Conservation (phyloP, 78 protist genomes). For the Dictyostelium brefeldianum region DNA sequence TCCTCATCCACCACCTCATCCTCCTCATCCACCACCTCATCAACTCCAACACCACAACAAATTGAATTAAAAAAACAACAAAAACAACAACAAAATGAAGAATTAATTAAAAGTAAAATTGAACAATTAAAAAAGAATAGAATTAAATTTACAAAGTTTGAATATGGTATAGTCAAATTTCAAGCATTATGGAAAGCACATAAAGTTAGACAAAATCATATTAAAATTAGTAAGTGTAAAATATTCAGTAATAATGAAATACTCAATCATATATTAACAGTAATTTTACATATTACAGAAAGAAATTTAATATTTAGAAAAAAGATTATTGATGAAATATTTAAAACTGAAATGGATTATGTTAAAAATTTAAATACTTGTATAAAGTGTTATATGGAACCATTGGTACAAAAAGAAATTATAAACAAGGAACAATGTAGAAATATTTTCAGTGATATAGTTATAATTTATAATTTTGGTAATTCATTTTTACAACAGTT, state of each 20-base stretch:
- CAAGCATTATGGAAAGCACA: constrained; percentile 62
- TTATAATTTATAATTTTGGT: constrained; percentile 60
- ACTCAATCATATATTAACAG: too few relatives aligned
- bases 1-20: neutral
- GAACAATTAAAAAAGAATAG: too few relatives aligned
- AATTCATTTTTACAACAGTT: constrained; percentile 3
- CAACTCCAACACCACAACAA: neutral
- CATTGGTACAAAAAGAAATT: constrained; percentile 16
- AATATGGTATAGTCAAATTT: constrained; percentile 27
- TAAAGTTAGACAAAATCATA: constrained; percentile 28
- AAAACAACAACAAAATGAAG: too few relatives aligned
- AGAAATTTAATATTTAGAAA: neutral
- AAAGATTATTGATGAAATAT: constrained; percentile 41
- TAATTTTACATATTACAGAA: neutral
- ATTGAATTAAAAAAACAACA: neutral
- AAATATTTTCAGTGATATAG: constrained; percentile 44
- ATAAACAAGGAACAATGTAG: constrained; percentile 36
- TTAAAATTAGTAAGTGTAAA: neutral
- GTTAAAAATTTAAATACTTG: constrained; percentile 37
- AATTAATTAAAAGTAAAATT: too few relatives aligned
- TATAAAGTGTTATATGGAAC: constrained; percentile 38
- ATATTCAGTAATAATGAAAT: too few relatives aligned
- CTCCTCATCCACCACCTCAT: neutral
- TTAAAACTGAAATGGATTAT: constrained; percentile 58
- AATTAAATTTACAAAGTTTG: neutral